phyloP scores from a whole-genome alignment of 352 stramenopile genomes.

The Globisporangium abappressorium region DNA sequence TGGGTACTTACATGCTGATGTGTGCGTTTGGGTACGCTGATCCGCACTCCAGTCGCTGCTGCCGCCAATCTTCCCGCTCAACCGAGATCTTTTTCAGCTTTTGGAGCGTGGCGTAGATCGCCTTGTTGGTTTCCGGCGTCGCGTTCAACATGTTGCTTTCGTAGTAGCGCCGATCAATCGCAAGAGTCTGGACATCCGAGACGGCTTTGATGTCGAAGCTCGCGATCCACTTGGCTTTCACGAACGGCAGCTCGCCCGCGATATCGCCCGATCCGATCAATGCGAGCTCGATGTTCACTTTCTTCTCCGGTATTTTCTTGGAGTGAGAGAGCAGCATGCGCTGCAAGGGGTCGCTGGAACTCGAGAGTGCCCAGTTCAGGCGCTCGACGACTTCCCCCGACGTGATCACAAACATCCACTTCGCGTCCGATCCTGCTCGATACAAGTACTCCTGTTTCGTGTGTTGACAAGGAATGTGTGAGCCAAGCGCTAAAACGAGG shows the following conservation, averaged over 20 bases:
- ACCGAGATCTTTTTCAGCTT: constrained; percentile 45
- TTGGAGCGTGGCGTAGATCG: constrained; percentile 35
- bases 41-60: constrained; percentile 67
- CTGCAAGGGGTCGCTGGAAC: constrained; percentile 21
- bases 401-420: constrained; percentile 75
- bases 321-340: constrained; percentile 26
- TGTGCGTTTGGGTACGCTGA: constrained; percentile 65
- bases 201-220: constrained; percentile 68
- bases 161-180: constrained; percentile 59
- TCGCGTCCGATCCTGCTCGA: constrained; percentile 52
- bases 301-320: constrained; percentile 48
- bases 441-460: constrained; percentile 63
- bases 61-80: constrained; percentile 68
- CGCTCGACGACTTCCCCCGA: constrained; percentile 66
- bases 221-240: constrained; percentile 43
- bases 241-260: constrained; percentile 55
- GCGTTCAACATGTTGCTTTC: constrained; percentile 54
- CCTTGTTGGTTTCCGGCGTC: constrained; percentile 38
- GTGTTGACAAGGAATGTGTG: not conserved
- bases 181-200: constrained; percentile 59
- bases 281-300: constrained; percentile 67
- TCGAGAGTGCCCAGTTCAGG: constrained; percentile 42
- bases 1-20: constrained; percentile 56
- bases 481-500: not conserved
- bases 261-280: constrained; percentile 60